Percentiles rank a stretch among this genome's conserved stretches.
Evolutionary conservation across 139 green algal genomes (phyloP).

Genomic region (Chlorella ohadii): DNA sequence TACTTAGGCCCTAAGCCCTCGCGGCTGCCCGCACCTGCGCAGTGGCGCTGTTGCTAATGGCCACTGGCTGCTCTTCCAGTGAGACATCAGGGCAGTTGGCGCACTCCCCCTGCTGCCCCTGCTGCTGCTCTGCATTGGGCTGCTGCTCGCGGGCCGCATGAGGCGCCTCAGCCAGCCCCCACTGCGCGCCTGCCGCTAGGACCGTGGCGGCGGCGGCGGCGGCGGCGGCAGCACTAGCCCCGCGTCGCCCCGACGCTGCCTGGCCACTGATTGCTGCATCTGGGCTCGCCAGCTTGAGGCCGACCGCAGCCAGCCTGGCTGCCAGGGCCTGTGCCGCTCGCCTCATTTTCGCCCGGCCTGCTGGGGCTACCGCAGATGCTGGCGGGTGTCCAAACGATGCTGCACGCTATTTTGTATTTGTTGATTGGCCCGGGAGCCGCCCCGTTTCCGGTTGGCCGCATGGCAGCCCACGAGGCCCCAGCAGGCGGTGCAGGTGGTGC

Average conservation of each 20-base stretch:
- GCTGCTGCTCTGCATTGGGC: not conserved
- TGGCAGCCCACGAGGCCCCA: too few relatives aligned
- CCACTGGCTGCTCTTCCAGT: slow-evolving; percentile 24
- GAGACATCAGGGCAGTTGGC: not conserved
- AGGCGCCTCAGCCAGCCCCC: slow-evolving; percentile 6
- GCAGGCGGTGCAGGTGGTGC: too few relatives aligned
- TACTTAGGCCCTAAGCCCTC: too few relatives aligned
- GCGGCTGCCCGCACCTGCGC: slow-evolving; percentile 17
- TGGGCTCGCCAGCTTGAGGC: too few relatives aligned
- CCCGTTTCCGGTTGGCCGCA: too few relatives aligned
- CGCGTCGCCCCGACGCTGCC: not conserved
- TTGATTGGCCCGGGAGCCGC: too few relatives aligned
- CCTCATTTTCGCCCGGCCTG: not conserved
- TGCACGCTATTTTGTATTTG: too few relatives aligned
- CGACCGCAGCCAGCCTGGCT: not conserved
- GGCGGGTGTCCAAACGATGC: too few relatives aligned
- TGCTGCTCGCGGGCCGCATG: not conserved
- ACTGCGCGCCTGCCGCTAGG: not conserved
- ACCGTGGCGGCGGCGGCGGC: not conserved
- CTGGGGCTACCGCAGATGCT: too few relatives aligned
- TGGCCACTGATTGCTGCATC: not conserved
- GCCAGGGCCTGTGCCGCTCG: not conserved
- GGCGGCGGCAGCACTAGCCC: not conserved
- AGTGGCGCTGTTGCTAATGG: slow-evolving; percentile 26
- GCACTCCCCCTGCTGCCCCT: not conserved